Base-by-base conservation (phyloP, 371 early-diverging fungal genomes). In the Mortierella polycephala region DNA sequence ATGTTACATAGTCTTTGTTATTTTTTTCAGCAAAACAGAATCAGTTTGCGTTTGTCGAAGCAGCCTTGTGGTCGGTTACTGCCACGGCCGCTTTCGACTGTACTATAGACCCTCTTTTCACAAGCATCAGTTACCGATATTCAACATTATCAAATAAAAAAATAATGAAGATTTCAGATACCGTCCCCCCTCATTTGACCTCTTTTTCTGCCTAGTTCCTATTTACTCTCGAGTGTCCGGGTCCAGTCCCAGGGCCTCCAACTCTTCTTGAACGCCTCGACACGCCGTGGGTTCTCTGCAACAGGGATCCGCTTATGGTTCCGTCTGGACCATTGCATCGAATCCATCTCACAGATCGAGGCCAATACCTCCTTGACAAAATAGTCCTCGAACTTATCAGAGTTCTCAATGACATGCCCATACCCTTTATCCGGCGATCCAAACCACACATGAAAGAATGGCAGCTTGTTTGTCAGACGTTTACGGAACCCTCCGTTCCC, bases 361-460 rank as follows among this genome's bases (percentile, higher is more conserved):
- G 81, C 85, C 18, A 80, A 42, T 9, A 73, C 62, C 51, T 79
- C 74, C 49, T 81, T 71, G 9, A 74, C 66, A 68, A 71, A 75
- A 58, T 60, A 95, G 44, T 87, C 86, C 40, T 89, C 91, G 81
- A 96, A 98, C 41, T 82, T 71, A 37, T 91, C 87, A 0, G 86
- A 68, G 49, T 95, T 89, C 80, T 98, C 99, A 82, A 98, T 97
- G n/a, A 97, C 94, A 80, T 98, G 99, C 1, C 97, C 99, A 62
- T 88, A 89, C 1, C 99, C 96, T 46, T 90, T 86, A 65, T 96
- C 91, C 2, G 94, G 90, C 41, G 93, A 91, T 44, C 74, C 74
- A 58, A 79, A 62, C 99, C 99, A 98, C 1, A 98, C 96, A 69
- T 98, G 99, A 71, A 98, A 97, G 75, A 94, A 98, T 2, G 98